phyloP scores from a whole-genome alignment of 2,329 filamentous ascomycete genomes.

The Penicillium verrucosum region DNA sequence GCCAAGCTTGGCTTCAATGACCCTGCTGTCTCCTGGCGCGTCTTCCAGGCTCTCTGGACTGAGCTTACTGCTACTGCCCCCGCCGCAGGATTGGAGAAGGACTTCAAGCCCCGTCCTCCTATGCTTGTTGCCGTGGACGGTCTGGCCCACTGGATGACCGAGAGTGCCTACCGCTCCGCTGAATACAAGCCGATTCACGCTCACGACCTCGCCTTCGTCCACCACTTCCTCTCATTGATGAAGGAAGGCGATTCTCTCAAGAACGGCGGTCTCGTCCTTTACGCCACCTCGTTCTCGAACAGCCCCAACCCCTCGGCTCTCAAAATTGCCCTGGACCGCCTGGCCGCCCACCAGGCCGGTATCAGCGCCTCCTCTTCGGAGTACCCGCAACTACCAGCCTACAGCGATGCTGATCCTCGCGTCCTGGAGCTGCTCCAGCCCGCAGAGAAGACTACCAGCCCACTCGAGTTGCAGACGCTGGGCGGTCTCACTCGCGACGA shows the following conservation, averaged over 20 bases:
- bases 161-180: conserved; percentile 70
- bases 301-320: conserved; percentile 62
- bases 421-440: conserved; percentile 46
- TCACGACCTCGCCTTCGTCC: conserved; percentile 75
- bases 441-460: conserved; percentile 29
- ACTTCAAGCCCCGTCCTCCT: conserved; percentile 52
- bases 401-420: conserved; percentile 51
- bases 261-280: conserved; percentile 78
- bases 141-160: conserved; percentile 74
- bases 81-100: conserved; percentile 43
- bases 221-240: conserved; percentile 71
- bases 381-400: conserved; percentile 51
- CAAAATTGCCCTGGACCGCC: conserved; percentile 60
- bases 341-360: conserved; percentile 45
- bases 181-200: conserved; percentile 75
- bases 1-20: conserved; percentile 68
- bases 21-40: conserved; percentile 71
- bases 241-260: conserved; percentile 43
- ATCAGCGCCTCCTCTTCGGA: conserved; percentile 37
- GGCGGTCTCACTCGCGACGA: conserved; percentile 70
- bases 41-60: conserved; percentile 76
- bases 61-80: conserved; percentile 63
- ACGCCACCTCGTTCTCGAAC: conserved; percentile 71
- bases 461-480: conserved; percentile 54
- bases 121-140: conserved; percentile 77